phyloP scores from a whole-genome alignment of 2,329 filamentous ascomycete species.

The Epichloe coenophiala region DNA sequence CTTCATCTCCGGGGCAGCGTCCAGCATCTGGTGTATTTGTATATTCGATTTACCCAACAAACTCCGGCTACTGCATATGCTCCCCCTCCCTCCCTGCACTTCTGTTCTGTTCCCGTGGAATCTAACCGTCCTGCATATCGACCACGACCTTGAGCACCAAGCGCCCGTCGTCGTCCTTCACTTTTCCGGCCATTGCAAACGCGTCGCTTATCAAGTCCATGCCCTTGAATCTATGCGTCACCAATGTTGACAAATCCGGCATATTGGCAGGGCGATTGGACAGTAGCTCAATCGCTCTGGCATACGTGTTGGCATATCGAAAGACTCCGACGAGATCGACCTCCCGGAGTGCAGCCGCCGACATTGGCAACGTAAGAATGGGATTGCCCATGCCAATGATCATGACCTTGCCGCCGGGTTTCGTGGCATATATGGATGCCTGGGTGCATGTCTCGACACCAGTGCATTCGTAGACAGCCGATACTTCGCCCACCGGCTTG shows the following conservation, averaged over 20 bases:
- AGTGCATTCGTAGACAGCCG: conserved; percentile 64
- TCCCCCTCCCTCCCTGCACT: neutral
- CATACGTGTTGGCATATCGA: conserved; percentile 64
- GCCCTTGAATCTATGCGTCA: conserved; percentile 58
- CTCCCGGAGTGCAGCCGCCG: conserved; percentile 53
- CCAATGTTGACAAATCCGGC: conserved; percentile 51
- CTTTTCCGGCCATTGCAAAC: conserved; percentile 59
- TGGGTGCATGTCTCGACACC: conserved; percentile 67
- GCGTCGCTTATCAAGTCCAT: conserved; percentile 50
- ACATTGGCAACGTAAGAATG: conserved; percentile 55
- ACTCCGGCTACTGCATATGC: neutral
- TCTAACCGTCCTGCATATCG: conserved; percentile 16
- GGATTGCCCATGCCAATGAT: conserved; percentile 63
- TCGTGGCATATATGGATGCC: conserved; percentile 55
- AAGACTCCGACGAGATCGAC: conserved; percentile 61
- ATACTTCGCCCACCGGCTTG: conserved; percentile 45
- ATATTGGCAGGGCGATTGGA: conserved; percentile 35
- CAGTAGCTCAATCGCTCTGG: conserved; percentile 36
- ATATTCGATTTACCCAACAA: neutral
- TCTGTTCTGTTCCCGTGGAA: neutral
- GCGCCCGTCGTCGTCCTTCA: conserved; percentile 54
- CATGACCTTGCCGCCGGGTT: conserved; percentile 55
- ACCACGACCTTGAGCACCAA: conserved; percentile 65
- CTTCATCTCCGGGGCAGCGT: too few species aligned
- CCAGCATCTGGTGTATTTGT: neutral